Percentiles rank a stretch among this genome's conserved stretches.
Conservation (phyloP, 2,329 filamentous ascomycete species). For the Macrophomina phaseolina region DNA sequence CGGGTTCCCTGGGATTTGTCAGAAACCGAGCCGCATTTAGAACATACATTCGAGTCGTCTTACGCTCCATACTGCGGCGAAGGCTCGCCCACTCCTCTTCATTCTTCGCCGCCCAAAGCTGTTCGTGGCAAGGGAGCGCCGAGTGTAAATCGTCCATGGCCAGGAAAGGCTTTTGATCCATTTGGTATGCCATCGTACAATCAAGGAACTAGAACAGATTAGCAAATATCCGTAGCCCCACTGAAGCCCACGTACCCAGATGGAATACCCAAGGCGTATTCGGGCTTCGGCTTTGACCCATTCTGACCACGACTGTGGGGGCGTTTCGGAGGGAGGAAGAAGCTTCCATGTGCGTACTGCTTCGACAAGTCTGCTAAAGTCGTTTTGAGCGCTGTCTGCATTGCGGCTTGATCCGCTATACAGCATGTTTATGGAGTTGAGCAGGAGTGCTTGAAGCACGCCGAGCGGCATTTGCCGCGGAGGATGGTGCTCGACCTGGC, state of each 20-base stretch:
- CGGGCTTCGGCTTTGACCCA: slow-evolving; percentile 17
- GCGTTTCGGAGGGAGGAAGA: neutral
- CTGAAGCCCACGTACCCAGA: neutral
- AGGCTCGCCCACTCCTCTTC: slow-evolving; percentile 33
- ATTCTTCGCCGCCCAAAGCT: slow-evolving; percentile 34
- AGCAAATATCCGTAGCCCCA: neutral
- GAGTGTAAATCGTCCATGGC: slow-evolving; percentile 19
- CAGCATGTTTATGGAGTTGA: slow-evolving; percentile 15
- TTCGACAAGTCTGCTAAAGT: slow-evolving; percentile 10
- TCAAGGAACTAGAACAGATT: neutral
- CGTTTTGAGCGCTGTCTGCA: slow-evolving; percentile 2
- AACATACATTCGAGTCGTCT: neutral
- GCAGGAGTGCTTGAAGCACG: neutral
- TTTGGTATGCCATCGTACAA: slow-evolving; percentile 24
- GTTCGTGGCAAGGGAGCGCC: slow-evolving; percentile 31
- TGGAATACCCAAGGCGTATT: slow-evolving; percentile 2
- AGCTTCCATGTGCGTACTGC: slow-evolving; percentile 17
- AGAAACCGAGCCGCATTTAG: neutral
- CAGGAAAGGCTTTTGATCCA: slow-evolving; percentile 24
- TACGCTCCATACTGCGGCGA: slow-evolving; percentile 18
- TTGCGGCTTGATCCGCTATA: slow-evolving; percentile 15
- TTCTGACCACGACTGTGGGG: slow-evolving; percentile 20
- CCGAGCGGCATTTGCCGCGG: slow-evolving; percentile 19
- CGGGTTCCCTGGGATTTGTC: slow-evolving; percentile 20
- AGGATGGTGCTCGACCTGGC: slow-evolving; percentile 15